phyloP scores from a whole-genome alignment of 2,329 filamentous ascomycete species.

The Trichophyton benhamiae region DNA sequence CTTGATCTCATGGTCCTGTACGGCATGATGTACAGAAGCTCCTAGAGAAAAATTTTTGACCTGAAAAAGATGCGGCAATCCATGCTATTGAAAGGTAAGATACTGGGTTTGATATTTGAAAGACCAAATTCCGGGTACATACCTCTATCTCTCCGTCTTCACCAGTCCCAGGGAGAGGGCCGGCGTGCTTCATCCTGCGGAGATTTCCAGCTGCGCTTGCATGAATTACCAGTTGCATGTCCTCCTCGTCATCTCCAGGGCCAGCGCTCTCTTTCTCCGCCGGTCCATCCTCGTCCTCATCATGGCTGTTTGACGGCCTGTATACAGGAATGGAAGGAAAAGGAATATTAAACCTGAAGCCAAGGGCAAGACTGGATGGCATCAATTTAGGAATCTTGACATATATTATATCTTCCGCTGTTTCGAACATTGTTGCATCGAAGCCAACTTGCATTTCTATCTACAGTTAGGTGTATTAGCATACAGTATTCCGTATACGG shows the following conservation, averaged over 20 bases:
- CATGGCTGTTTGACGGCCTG: slow-evolving; percentile 8
- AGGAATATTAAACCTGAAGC: slow-evolving; percentile 26
- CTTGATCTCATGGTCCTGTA: slow-evolving; percentile 19
- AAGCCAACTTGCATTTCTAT: slow-evolving; percentile 24
- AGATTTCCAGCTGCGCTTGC: slow-evolving; percentile 24
- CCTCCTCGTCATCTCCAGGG: slow-evolving; percentile 11
- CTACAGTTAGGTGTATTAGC: slow-evolving; percentile 13
- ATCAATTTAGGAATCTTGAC: slow-evolving; percentile 19
- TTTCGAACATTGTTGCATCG: slow-evolving; percentile 24
- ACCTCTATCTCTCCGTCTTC: slow-evolving; percentile 20
- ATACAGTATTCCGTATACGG: neutral
- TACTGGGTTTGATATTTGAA: neutral
- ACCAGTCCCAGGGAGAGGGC: slow-evolving; percentile 20
- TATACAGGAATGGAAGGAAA: slow-evolving; percentile 19
- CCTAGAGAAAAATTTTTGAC: slow-evolving; percentile 23
- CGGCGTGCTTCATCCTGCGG: slow-evolving; percentile 15
- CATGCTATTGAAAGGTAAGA: slow-evolving; percentile 19
- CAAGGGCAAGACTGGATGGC: slow-evolving; percentile 18
- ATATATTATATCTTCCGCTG: slow-evolving; percentile 20
- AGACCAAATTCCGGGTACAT: slow-evolving; percentile 6
- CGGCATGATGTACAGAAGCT: slow-evolving; percentile 21
- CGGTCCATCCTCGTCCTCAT: slow-evolving; percentile 13
- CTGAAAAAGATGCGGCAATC: slow-evolving; percentile 20
- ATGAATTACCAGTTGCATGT: slow-evolving; percentile 22
- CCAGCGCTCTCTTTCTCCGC: slow-evolving; percentile 6